Base-by-base conservation (phyloP, 1,284 basidiomycete genomes). In the Moniliophthora roreri region DNA sequence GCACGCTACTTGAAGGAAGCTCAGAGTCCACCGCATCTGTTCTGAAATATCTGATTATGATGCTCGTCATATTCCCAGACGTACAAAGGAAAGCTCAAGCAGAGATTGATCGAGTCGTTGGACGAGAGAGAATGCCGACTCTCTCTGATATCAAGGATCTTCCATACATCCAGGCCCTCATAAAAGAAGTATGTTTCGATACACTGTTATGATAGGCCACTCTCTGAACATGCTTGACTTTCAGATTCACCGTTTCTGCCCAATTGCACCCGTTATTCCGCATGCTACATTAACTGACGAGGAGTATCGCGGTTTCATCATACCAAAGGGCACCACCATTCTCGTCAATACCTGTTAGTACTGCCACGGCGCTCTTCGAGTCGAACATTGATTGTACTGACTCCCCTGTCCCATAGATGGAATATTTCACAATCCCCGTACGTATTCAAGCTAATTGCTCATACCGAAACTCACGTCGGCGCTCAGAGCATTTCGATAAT, bases 81-180 rank as follows among this genome's bases (percentile, higher is more conserved):
- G 55, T 61, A 3, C 66, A 67, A 49, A 44, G 48, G 0, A 59
- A 57, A 21, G 66, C 65, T 1, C 65, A 66, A 16, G 62, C 58
- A n/a, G 66, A 68, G 49, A 48, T 69, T 32, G 68, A 70, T 48
- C 40, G 50, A 2, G 60, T 69, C 2, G 50, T 69, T 21, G 62
- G 62, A n/a, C 39, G 52, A 3, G 53, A 60, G 9, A 56, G 55
- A n/a, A 54, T 60, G 48, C 68, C 68, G 3, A 57, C 50, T 1
- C 42, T 62, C 26, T 57, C 62, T 1, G 68, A 69, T 32, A 54
- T 61, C 28, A 55, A 61, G 10, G 49, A 60, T 4, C 59, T 70
- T 35, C 68, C 68, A 0, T 70, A 68, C 50, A 54, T 66, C 18
- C 63, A 62, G 11, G 68, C 63, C 2, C 42, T 66, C 24, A 60